Evolutionary conservation across 225 moss, liverwort and hornwort species (phyloP).

Genomic region (Physcomitrium patens): DNA sequence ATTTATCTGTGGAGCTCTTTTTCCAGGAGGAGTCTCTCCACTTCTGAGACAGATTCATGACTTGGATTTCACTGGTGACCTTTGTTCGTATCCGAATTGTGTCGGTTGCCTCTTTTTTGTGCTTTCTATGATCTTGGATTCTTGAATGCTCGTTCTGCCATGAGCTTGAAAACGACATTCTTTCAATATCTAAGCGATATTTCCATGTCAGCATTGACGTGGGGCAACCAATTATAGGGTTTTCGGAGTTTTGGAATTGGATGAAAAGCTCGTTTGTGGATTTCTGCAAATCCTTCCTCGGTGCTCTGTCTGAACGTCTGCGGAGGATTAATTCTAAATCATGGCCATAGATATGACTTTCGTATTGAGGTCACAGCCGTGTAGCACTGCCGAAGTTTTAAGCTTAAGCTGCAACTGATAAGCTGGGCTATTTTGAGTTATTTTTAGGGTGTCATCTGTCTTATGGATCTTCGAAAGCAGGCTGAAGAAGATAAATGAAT

Average conservation of each 20-base stretch:
- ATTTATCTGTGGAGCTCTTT: conserved; percentile 5
- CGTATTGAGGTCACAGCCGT: too few species aligned
- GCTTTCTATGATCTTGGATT: neutral
- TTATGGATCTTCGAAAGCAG: too few species aligned
- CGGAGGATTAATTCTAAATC: too few species aligned
- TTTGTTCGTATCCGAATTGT: neutral
- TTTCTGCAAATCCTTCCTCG: too few species aligned
- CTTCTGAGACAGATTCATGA: neutral
- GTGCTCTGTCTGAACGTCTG: too few species aligned
- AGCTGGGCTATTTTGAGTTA: too few species aligned
- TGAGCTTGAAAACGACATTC: too few species aligned
- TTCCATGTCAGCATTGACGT: neutral
- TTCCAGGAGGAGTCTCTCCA: neutral
- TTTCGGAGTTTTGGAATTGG: neutral
- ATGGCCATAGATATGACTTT: too few species aligned
- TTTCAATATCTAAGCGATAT: neutral
- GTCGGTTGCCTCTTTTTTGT: neutral
- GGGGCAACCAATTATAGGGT: neutral
- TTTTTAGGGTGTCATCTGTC: too few species aligned
- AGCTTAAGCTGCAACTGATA: too few species aligned
- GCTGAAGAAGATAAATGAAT: too few species aligned
- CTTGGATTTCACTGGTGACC: neutral
- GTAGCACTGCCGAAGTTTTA: too few species aligned
- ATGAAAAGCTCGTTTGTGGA: neutral
- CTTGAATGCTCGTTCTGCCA: neutral